phyloP scores from a whole-genome alignment of 2,329 filamentous ascomycete species.

The Sclerotinia subarctica region DNA sequence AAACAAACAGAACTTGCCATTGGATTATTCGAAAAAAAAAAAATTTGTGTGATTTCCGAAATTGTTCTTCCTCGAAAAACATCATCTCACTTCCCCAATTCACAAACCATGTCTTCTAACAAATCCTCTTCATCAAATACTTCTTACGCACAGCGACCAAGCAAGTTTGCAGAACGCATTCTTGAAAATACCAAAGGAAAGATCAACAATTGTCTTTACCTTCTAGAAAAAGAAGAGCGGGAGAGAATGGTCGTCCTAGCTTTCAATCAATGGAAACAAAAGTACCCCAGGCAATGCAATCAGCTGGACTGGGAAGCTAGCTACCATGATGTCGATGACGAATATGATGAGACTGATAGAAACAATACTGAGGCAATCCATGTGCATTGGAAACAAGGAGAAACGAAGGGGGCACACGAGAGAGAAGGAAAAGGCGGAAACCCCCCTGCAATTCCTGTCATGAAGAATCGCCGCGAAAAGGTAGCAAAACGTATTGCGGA shows the following conservation, averaged over 20 bases:
- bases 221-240: not conserved
- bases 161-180: not conserved
- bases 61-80: not conserved
- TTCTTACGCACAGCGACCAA: no score
- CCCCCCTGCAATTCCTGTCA: not conserved
- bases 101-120: not conserved
- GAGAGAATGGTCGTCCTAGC: not conserved
- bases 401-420: rapidly evolving
- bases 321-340: rapidly evolving
- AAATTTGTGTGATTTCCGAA: no score
- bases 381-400: not conserved
- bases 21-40: no score
- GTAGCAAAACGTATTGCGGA: not conserved
- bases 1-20: not conserved
- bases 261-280: not conserved
- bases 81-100: not conserved
- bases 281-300: not conserved
- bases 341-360: not conserved
- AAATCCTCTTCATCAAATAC: not conserved
- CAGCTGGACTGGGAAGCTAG: not conserved
- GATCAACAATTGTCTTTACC: not conserved
- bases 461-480: no score
- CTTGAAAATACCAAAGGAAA: not conserved
- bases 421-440: rapidly evolving
- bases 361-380: not conserved